Conservation (phyloP, 805 yeast species). For the Candida koratica region DNA sequence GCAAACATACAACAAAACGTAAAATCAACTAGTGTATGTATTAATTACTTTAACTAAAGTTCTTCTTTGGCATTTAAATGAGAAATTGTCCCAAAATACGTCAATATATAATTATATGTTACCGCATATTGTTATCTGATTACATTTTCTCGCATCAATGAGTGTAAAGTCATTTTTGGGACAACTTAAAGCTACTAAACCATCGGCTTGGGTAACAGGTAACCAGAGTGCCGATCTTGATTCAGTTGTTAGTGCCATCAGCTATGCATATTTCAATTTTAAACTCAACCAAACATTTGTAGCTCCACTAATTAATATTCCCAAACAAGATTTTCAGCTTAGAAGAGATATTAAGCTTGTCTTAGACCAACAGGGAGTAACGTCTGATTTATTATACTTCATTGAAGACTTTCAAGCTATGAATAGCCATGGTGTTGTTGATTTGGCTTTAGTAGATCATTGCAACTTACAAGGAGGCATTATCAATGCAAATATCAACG, state of each 20-base stretch:
- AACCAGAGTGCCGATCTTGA: constrained; percentile 88
- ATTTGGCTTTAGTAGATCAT: constrained; percentile 76
- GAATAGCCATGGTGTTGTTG: constrained; percentile 18
- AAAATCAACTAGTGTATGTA: too few relatives aligned
- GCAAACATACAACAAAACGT: too few relatives aligned
- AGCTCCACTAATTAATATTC: constrained; percentile 76
- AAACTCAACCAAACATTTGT: constrained; percentile 29
- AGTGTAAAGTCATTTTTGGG: constrained; percentile 13
- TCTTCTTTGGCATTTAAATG: too few relatives aligned
- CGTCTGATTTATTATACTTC: constrained; percentile 51
- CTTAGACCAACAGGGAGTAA: constrained; percentile 45
- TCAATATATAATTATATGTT: too few relatives aligned
- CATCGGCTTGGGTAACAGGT: constrained; percentile 56
- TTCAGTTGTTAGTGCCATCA: constrained; percentile 73
- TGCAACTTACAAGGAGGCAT: constrained; percentile 58
- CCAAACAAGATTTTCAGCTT: constrained; percentile 57
- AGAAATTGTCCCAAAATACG: too few relatives aligned
- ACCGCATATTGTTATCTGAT: too few relatives aligned
- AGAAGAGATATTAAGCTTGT: constrained; percentile 68
- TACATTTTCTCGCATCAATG: constrained; percentile 6
- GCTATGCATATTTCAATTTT: constrained; percentile 60
- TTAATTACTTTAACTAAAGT: too few relatives aligned
- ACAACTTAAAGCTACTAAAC: constrained; percentile 12
- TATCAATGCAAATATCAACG: constrained; percentile 21
- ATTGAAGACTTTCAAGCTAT: constrained; percentile 53